Base-by-base conservation (phyloP, 1,284 basidiomycete genomes). In the Moesziomyces globuligerus region DNA sequence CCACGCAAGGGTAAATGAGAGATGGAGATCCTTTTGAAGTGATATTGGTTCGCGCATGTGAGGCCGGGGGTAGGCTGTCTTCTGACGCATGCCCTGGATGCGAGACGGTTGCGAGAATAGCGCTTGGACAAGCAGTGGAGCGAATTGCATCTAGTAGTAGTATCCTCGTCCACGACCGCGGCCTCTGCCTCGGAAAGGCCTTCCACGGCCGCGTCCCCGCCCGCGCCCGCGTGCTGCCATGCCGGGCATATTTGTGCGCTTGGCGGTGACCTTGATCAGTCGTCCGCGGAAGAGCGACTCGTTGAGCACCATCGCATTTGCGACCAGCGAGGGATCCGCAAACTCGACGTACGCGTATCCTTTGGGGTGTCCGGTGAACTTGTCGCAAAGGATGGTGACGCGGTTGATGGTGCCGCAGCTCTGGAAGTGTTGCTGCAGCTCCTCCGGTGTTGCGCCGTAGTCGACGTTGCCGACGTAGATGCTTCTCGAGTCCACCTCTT, bases 291-390 rank as follows among this genome's bases (percentile, higher is more conserved):
- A 98, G 76, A 95, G 85, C 28, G 91, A 94, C 78, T 98, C 94
- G 84, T 98, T 93, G 85, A 99, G 88, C n/a, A 94, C 90, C 72
- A 95, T 82, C 18, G 96, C 94, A 70, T 94, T 91, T 75, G 93
- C 91, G 54, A 98, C 91, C 71, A 92, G 89, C 55, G 91, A 89
- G n/a, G 94, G 87, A 77, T 97, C 94, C 74, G 96, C 89, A 83
- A 99, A 99, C 84, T 99, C 96, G 49, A 99, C 94, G 85, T 99
- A 99, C 48, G 95, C 95, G 85, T 92, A 99, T 44, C 95, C 96
- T 89, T 98, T 98, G 38, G 96, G 95, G 86, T 98, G 95, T 41
- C 96, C 96, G 17, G 95, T 98, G 84, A 97, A 98, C 85, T 98
- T 98, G 87, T 99, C 96, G 84, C 96, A 98, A 24, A 98, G 88